Evolutionary conservation across 2,329 filamentous ascomycete genomes (phyloP).

Genomic region (Colletotrichum acutatum): DNA sequence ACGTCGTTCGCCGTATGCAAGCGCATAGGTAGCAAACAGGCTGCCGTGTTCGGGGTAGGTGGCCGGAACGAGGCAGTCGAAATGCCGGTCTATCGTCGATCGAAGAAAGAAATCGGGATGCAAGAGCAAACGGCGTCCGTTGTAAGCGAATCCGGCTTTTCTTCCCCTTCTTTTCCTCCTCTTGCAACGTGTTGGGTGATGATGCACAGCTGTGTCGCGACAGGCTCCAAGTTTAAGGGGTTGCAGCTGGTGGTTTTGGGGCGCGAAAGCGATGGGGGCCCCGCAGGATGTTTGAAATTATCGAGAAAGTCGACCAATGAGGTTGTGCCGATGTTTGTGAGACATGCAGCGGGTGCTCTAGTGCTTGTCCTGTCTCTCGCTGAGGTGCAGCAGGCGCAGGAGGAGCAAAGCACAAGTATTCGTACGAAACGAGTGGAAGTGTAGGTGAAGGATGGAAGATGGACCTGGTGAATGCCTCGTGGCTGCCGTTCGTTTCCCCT

Average conservation of each 20-base stretch:
- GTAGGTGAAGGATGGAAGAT: conserved; percentile 3
- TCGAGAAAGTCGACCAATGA: conserved; percentile 21
- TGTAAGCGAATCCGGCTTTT: neutral
- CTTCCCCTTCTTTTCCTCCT: conserved; percentile 28
- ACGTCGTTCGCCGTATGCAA: conserved; percentile 23
- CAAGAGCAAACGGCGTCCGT: conserved; percentile 6
- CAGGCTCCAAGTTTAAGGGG: conserved; percentile 30
- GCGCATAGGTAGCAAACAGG: conserved; percentile 23
- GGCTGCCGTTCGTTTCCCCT: conserved; percentile 2
- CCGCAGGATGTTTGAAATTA: conserved; percentile 24
- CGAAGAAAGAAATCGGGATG: neutral
- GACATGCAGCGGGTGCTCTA: conserved; percentile 26
- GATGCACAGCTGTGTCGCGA: conserved; percentile 13
- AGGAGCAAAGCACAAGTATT: neutral
- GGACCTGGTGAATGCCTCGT: neutral
- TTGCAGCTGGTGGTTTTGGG: conserved; percentile 13
- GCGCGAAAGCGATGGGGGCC: conserved; percentile 10
- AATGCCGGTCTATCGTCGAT: conserved; percentile 10
- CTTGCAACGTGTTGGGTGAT: neutral
- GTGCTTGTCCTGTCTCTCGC: conserved; percentile 29
- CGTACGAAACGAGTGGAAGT: neutral
- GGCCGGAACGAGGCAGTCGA: conserved; percentile 18
- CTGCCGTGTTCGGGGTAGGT: conserved; percentile 23
- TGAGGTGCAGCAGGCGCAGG: conserved; percentile 29
- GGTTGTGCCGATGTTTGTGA: neutral